phyloP scores from a whole-genome alignment of 768 basidiomycete species.

The Tubosaeta sp. region DNA sequence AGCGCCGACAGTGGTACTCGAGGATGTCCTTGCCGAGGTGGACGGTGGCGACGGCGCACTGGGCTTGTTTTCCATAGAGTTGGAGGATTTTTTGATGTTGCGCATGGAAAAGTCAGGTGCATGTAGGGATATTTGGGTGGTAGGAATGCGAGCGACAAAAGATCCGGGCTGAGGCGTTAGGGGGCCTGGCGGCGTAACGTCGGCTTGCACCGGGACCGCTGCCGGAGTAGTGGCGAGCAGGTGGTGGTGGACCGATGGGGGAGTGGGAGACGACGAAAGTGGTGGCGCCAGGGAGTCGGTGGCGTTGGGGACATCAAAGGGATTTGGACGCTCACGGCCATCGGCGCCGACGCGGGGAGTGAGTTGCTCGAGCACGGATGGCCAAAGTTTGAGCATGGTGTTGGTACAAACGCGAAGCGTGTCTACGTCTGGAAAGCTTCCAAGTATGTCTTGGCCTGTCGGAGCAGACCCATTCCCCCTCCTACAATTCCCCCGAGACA shows the following conservation, averaged over 20 bases:
- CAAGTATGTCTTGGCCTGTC: constrained; percentile 34
- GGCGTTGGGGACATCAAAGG: constrained; percentile 49
- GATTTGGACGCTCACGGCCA: constrained; percentile 49
- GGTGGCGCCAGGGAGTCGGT: constrained; percentile 14
- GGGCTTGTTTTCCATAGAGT: constrained; percentile 34
- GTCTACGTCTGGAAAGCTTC: constrained; percentile 14
- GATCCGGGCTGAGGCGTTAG: constrained; percentile 44
- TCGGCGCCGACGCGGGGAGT: constrained; percentile 52
- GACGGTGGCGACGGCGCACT: constrained; percentile 40
- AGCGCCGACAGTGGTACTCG: constrained; percentile 19
- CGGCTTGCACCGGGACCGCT: constrained; percentile 25
- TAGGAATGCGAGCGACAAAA: constrained; percentile 51
- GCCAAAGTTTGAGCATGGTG: constrained; percentile 69
- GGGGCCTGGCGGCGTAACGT: constrained; percentile 42
- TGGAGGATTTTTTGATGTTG: constrained; percentile 43
- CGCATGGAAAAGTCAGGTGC: constrained; percentile 83
- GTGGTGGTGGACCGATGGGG: constrained; percentile 24
- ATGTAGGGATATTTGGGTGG: constrained; percentile 71
- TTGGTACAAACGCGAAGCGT: constrained; percentile 6
- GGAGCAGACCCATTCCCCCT: constrained; percentile 44
- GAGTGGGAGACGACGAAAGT: not conserved
- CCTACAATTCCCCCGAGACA: constrained; percentile 60
- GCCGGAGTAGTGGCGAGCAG: constrained; percentile 22
- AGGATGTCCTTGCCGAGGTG: constrained; percentile 34
- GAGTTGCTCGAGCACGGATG: constrained; percentile 48